Evolutionary conservation across 805 yeast genomes (phyloP).

Genomic region (Teunomyces tritomae): DNA sequence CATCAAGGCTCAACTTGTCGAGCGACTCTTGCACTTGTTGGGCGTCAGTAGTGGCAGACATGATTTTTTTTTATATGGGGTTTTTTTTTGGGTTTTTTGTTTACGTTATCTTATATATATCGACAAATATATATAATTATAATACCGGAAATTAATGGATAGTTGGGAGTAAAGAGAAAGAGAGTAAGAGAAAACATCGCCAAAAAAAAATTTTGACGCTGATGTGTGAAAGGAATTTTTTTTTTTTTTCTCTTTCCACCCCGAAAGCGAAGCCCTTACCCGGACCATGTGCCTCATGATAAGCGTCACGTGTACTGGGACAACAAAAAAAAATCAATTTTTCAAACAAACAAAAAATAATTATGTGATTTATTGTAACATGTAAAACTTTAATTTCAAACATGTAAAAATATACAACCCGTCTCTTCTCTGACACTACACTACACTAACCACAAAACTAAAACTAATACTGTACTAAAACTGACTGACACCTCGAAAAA

Average conservation of each 20-base stretch:
- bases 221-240: neutral
- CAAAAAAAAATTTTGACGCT: constrained; percentile 1
- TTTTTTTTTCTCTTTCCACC: neutral
- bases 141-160: constrained; percentile 3
- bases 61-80: constrained; percentile 8
- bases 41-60: constrained; percentile 37
- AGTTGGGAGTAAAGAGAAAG: constrained; percentile 1
- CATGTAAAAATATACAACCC: too few species aligned
- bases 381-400: too few species aligned
- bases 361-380: too few species aligned
- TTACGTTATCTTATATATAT: constrained; percentile 3
- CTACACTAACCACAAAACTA: too few species aligned
- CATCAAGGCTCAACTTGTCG: constrained; percentile 46
- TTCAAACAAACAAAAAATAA: neutral
- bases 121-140: constrained; percentile 3
- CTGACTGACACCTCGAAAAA: too few species aligned
- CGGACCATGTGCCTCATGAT: constrained; percentile 1
- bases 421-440: neutral
- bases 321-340: neutral
- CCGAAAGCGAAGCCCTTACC: neutral
- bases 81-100: constrained; percentile 1
- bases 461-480: too few species aligned
- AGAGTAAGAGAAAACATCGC: constrained; percentile 1
- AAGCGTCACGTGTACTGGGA: neutral
- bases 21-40: constrained; percentile 46